A percentile compares a stretch with the other conserved stretches of the same genome.
phyloP scores from a whole-genome alignment of 202 grass and related monocot species.

The Bolboschoenoplectus hybrid region DNA sequence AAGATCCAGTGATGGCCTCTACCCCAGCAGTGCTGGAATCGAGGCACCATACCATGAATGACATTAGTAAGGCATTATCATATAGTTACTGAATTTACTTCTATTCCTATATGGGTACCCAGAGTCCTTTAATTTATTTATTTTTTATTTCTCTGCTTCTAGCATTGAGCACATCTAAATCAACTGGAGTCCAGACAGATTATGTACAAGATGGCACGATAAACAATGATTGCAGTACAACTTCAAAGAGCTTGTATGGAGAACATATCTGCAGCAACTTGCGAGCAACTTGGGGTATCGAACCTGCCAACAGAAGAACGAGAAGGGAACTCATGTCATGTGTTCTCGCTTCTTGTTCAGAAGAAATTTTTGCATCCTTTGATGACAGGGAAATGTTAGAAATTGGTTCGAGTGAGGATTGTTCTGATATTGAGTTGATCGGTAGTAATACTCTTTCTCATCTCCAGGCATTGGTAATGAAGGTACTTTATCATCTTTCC shows the following conservation, averaged over 20 bases:
- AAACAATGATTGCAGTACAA: conserved; percentile 25
- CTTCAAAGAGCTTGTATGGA: conserved; percentile 37
- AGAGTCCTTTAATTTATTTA: not conserved
- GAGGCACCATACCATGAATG: conserved; percentile 31
- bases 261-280: conserved; percentile 59
- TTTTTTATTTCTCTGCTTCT: conserved; percentile 32
- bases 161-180: conserved; percentile 39
- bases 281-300: conserved; percentile 53
- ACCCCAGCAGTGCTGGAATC: conserved; percentile 43
- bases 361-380: conserved; percentile 68
- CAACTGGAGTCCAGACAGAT: conserved; percentile 61
- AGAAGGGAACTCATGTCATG: conserved; percentile 56
- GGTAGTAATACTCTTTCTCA: conserved; percentile 46
- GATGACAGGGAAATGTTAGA: conserved; percentile 46
- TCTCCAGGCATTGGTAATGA: conserved; percentile 61
- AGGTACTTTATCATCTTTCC: conserved; percentile 49
- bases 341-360: conserved; percentile 69
- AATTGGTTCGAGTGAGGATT: conserved; percentile 38
- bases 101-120: not conserved
- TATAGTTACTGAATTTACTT: conserved; percentile 12
- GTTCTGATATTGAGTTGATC: conserved; percentile 45
- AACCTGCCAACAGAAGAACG: conserved; percentile 47
- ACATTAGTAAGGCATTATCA: conserved; percentile 49
- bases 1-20: conserved; percentile 7
- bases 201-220: conserved; percentile 13